Percentiles rank a stretch among this genome's conserved stretches.
Evolutionary conservation across 2,329 filamentous ascomycete species (phyloP).

Genomic region (Cucurbitaria berberidis): DNA sequence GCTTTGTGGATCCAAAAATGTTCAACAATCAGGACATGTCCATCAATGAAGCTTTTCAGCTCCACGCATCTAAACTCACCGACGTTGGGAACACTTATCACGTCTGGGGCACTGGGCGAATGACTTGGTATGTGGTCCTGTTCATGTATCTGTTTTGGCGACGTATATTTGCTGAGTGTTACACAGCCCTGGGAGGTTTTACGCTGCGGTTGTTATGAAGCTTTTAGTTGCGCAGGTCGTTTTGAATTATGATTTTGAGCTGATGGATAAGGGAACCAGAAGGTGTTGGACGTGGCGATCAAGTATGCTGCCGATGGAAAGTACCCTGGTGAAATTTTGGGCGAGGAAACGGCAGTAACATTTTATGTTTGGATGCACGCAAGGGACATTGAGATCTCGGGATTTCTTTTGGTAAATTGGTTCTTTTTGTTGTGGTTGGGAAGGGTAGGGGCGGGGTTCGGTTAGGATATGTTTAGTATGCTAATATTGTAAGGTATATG

Average conservation of each 20-base stretch:
- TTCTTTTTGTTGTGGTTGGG: too few species aligned
- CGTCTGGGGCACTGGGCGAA: constrained; percentile 25
- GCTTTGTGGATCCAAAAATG: constrained; percentile 16
- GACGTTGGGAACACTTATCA: constrained; percentile 19
- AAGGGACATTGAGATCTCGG: too few species aligned
- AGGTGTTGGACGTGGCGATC: constrained; percentile 3
- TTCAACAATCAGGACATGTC: constrained; percentile 13
- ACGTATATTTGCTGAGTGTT: neutral
- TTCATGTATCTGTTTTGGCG: too few species aligned
- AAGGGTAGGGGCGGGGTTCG: too few species aligned
- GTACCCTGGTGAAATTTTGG: neutral
- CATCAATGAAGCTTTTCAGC: too few species aligned
- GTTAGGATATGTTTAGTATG: too few species aligned
- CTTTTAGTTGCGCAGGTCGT: constrained; percentile 1
- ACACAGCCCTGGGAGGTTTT: constrained; percentile 6
- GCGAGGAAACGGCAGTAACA: neutral
- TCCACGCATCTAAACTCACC: constrained; percentile 18
- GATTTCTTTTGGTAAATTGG: too few species aligned
- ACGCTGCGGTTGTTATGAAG: constrained; percentile 6
- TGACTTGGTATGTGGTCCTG: constrained; percentile 27
- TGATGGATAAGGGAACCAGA: neutral
- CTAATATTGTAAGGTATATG: too few species aligned
- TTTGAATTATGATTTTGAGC: constrained; percentile 2
- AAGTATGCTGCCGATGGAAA: neutral
- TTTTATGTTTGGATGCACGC: too few species aligned